A percentile compares a stretch with the other conserved stretches of the same genome.
These are phyloP conservation scores for Neostapfia colusana DNA, from an alignment of 176 grass and related monocot species.

Conservation along the genomic window DNA sequence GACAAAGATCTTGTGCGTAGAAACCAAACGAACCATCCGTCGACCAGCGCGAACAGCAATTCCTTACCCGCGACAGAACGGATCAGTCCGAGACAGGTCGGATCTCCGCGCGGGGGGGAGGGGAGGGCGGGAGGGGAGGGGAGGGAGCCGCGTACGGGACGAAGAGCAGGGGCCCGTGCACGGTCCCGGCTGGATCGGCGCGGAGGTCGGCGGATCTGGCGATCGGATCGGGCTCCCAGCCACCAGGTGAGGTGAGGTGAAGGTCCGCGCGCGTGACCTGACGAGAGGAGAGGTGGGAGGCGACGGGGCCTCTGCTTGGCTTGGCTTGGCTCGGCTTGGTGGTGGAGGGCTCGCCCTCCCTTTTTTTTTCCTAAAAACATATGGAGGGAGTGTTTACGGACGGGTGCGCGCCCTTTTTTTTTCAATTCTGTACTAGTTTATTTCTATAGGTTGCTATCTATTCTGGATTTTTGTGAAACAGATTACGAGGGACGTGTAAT, in stretches of 20 bases:
- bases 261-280: constrained; percentile 29
- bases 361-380: background rate
- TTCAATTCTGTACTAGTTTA: background rate
- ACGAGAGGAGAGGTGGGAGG: background rate
- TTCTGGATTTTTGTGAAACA: no score
- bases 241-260: no score
- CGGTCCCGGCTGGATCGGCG: constrained; percentile 22
- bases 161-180: constrained; percentile 1
- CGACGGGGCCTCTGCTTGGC: background rate
- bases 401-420: background rate
- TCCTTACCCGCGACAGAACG: background rate
- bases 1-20: background rate
- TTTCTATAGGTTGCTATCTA: no score
- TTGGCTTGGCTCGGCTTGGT: background rate
- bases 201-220: constrained; percentile 37
- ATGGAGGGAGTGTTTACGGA: background rate
- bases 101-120: background rate
- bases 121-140: no score
- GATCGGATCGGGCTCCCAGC: constrained; percentile 22
- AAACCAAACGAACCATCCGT: background rate
- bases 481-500: no score
- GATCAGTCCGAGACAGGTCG: background rate
- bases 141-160: background rate
- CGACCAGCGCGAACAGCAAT: background rate
- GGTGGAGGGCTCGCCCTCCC: background rate